Conservation (phyloP, 352 stramenopile species). For the Phytophthora crassamura region DNA sequence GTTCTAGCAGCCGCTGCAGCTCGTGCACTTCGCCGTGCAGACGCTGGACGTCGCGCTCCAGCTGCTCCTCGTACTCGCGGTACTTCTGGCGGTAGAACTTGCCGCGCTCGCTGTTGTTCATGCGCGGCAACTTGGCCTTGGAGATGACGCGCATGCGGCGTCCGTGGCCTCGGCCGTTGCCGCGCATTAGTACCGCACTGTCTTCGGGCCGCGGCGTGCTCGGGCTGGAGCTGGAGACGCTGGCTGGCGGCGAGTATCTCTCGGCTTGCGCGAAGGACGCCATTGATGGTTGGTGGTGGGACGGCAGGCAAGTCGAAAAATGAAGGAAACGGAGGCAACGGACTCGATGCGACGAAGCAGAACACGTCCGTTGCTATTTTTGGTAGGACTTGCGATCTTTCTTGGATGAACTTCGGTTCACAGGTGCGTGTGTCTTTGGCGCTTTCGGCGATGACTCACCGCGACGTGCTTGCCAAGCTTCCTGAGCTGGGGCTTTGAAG, state of each 20-base stretch:
- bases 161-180: constrained; percentile 13
- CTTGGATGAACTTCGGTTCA: no score
- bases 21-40: constrained; percentile 49
- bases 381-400: background rate
- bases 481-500: no score
- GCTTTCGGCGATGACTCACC: no score
- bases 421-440: no score
- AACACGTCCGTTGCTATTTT: constrained; percentile 12
- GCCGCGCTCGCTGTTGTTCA: constrained; percentile 72
- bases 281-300: constrained; percentile 4
- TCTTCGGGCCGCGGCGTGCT: constrained; percentile 11
- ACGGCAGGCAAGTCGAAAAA: constrained; percentile 10
- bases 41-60: constrained; percentile 42
- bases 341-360: constrained; percentile 21
- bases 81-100: constrained; percentile 77
- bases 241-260: background rate
- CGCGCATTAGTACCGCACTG: constrained; percentile 23
- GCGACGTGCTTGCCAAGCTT: no score
- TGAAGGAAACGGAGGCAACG: constrained; percentile 11
- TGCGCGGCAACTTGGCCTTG: constrained; percentile 56
- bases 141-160: constrained; percentile 37
- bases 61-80: constrained; percentile 54
- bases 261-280: constrained; percentile 11
- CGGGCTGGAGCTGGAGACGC: constrained; percentile 3
- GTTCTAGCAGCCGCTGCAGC: constrained; percentile 42